These are phyloP conservation scores for Porcisia deanei DNA, from an alignment of 208 protist genomes.

Conservation along the genomic window DNA sequence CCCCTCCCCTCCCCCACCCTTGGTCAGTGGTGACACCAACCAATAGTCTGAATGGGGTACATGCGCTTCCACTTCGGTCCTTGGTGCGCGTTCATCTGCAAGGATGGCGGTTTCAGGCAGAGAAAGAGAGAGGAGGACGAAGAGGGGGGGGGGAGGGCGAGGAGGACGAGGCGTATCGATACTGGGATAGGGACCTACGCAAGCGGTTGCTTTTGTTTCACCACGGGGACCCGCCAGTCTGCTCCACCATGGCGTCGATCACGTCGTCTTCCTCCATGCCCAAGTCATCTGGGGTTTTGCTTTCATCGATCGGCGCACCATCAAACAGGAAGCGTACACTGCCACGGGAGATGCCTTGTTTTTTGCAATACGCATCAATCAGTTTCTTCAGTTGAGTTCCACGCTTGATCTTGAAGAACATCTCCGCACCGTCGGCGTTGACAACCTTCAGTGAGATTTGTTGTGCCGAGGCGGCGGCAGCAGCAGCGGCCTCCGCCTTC, in stretches of 20 bases:
- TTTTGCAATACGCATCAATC: constrained; percentile 97
- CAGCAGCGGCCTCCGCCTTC: constrained; percentile 54
- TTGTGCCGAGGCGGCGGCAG: constrained; percentile 27
- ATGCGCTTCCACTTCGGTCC: too few relatives aligned
- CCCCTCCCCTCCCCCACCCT: too few relatives aligned
- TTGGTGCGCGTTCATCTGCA: too few relatives aligned
- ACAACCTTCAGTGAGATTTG: constrained; percentile 93
- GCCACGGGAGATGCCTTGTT: constrained; percentile 88
- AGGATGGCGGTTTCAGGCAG: too few relatives aligned
- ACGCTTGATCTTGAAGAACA: constrained; percentile 98
- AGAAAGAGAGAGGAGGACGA: too few relatives aligned
- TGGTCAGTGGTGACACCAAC: too few relatives aligned
- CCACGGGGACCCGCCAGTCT: constrained; percentile 57
- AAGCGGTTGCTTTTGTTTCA: too few relatives aligned
- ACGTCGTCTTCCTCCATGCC: constrained; percentile 95
- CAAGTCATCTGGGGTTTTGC: constrained; percentile 93
- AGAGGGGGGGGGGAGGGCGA: too few relatives aligned
- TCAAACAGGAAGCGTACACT: constrained; percentile 97
- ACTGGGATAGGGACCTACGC: too few relatives aligned
- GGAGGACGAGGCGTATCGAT: too few relatives aligned
- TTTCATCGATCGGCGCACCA: constrained; percentile 89
- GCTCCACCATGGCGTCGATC: constrained; percentile 95
- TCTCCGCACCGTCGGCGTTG: constrained; percentile 93
- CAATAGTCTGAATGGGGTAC: too few relatives aligned
- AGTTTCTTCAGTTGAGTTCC: constrained; percentile 95